Conservation (phyloP, 2,329 filamentous ascomycete species). For the Aspergillus pseudoviridinutans region DNA sequence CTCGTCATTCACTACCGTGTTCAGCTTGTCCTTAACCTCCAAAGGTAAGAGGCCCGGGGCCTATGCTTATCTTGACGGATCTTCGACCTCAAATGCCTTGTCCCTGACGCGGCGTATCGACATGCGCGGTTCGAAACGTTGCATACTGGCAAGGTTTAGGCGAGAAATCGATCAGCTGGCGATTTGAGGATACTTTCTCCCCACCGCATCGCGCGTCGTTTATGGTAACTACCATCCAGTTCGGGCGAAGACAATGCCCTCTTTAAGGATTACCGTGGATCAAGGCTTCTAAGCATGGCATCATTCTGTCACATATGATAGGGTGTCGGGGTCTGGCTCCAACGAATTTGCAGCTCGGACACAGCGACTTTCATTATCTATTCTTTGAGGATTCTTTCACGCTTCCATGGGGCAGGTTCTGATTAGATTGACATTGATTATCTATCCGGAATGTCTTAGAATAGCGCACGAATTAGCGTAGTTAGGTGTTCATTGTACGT, state of each 20-base stretch:
- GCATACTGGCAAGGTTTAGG: not conserved
- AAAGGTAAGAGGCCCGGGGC: not conserved
- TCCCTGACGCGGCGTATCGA: not conserved
- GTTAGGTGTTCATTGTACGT: not conserved
- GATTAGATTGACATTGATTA: conserved; percentile 10
- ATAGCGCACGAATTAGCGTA: conserved; percentile 6
- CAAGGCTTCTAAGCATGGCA: not conserved
- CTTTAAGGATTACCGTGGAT: not conserved
- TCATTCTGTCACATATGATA: too few species aligned
- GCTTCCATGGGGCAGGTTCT: conserved; percentile 11
- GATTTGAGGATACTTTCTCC: not conserved
- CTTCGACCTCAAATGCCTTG: not conserved
- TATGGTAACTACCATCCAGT: not conserved
- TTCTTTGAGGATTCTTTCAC: conserved; percentile 13
- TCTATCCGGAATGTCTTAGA: conserved; percentile 9
- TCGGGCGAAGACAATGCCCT: not conserved
- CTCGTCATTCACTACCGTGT: not conserved
- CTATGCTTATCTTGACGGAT: not conserved
- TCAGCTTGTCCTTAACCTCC: not conserved
- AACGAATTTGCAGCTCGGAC: not conserved
- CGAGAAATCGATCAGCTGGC: not conserved
- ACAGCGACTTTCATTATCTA: not conserved
- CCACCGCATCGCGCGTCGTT: not conserved
- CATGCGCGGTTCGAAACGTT: not conserved
- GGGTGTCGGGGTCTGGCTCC: not conserved